These are phyloP conservation scores for Aspergillus ellipticus DNA, from an alignment of 495 filamentous ascomycete genomes.

Conservation along the genomic window DNA sequence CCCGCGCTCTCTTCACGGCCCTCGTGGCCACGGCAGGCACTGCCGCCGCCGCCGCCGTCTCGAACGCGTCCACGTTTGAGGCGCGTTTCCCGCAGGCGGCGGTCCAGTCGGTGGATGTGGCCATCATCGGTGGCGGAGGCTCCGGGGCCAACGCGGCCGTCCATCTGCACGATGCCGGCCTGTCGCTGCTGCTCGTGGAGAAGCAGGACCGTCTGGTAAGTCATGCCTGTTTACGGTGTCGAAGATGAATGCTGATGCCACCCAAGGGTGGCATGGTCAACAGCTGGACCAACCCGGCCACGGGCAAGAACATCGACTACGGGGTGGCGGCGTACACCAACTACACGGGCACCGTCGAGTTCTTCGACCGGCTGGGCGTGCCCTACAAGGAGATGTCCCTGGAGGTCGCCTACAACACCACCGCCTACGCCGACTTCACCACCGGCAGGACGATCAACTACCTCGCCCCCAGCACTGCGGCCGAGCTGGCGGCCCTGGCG, in stretches of 20 bases:
- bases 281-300: conserved; percentile 33
- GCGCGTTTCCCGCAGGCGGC: background rate
- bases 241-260: no score
- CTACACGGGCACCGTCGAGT: conserved; percentile 28
- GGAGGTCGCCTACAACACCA: conserved; percentile 10
- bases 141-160: conserved; percentile 47
- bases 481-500: conserved; percentile 27
- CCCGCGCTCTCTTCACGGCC: background rate
- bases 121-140: conserved; percentile 45
- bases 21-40: background rate
- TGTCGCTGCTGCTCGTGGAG: conserved; percentile 41
- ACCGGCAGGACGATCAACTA: conserved; percentile 29
- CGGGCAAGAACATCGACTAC: conserved; percentile 32
- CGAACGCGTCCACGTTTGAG: background rate
- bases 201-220: conserved; percentile 35
- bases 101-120: conserved; percentile 25
- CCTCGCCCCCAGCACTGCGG: conserved; percentile 16
- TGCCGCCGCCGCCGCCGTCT: background rate
- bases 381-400: conserved; percentile 16
- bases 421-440: conserved; percentile 37
- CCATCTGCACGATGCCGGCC: conserved; percentile 34
- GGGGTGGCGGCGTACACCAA: conserved; percentile 41
- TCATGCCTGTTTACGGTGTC: no score
- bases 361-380: conserved; percentile 42
- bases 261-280: conserved; percentile 45